phyloP scores from a whole-genome alignment of 108 stramenopile species.

The Cyclostephanos tholiformis region DNA sequence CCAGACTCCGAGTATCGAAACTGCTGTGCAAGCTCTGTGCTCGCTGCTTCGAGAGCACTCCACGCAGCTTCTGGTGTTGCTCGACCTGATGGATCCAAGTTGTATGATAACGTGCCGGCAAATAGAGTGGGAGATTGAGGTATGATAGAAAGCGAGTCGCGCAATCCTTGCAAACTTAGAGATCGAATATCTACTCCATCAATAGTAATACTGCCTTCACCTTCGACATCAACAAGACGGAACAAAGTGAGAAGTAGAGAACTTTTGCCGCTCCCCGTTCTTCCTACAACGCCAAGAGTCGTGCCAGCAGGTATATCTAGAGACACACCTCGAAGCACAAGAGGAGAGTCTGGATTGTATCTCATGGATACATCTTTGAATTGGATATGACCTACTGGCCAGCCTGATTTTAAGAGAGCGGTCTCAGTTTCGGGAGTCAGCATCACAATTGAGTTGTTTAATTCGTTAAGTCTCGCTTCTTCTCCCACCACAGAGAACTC shows the following conservation, averaged over 20 bases:
- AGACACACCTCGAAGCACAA: slow-evolving; percentile 64
- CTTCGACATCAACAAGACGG: slow-evolving; percentile 78
- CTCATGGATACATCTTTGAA: slow-evolving; percentile 78
- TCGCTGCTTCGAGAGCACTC: slow-evolving; percentile 79
- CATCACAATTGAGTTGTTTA: not conserved
- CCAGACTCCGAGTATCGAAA: slow-evolving; percentile 46
- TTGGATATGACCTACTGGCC: slow-evolving; percentile 75
- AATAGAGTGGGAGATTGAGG: slow-evolving; percentile 97
- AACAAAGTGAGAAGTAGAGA: slow-evolving; percentile 88
- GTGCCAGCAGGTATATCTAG: slow-evolving; percentile 63
- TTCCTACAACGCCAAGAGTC: slow-evolving; percentile 75
- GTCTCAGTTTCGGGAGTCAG: not conserved
- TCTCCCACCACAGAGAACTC: slow-evolving; percentile 8
- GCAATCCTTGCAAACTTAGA: slow-evolving; percentile 76
- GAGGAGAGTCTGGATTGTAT: slow-evolving; percentile 65
- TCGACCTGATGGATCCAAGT: slow-evolving; percentile 84
- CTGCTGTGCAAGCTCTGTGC: slow-evolving; percentile 66
- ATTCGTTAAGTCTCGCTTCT: not conserved
- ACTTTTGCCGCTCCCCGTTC: slow-evolving; percentile 83
- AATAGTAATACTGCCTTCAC: slow-evolving; percentile 70
- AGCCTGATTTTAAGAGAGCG: slow-evolving; percentile 40
- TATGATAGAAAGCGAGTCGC: slow-evolving; percentile 85
- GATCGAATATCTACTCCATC: slow-evolving; percentile 92
- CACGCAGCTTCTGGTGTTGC: slow-evolving; percentile 71
- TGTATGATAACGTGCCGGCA: slow-evolving; percentile 83